Percentiles rank a stretch among this genome's conserved stretches.
Conservation (phyloP, 352 stramenopile genomes). For the Pythium phragmiticola region DNA sequence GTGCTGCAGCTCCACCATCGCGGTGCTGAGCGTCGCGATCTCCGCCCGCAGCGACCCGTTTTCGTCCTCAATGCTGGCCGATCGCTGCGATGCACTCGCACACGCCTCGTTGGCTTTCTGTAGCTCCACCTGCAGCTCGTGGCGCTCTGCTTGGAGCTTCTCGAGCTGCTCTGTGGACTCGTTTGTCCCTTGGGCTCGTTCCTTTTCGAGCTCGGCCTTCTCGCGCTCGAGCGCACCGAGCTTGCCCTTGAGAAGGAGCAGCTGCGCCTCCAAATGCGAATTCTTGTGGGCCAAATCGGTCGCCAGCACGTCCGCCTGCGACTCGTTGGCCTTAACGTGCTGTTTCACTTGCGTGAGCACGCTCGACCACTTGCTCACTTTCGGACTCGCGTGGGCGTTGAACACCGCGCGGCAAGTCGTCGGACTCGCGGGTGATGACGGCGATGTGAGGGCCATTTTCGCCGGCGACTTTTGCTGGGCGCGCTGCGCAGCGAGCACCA, state of each 20-base stretch:
- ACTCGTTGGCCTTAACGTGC: background rate
- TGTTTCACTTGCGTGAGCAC: slow-evolving; percentile 12
- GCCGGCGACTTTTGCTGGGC: background rate
- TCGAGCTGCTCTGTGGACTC: background rate
- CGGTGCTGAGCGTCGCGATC: background rate
- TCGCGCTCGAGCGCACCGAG: slow-evolving; percentile 11
- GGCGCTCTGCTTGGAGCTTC: background rate
- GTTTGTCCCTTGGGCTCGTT: background rate
- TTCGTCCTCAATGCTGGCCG: background rate
- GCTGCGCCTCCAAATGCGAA: slow-evolving; percentile 16
- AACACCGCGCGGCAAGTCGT: slow-evolving; percentile 9
- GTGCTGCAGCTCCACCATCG: slow-evolving; percentile 37
- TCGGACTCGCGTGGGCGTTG: slow-evolving; percentile 21
- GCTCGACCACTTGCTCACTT: slow-evolving; percentile 29
- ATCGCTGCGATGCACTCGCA: background rate
- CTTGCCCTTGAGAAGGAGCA: slow-evolving; percentile 16
- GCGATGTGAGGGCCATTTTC: background rate
- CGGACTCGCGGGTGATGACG: background rate
- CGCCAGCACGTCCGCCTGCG: slow-evolving; percentile 16
- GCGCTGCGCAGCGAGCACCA: slow-evolving; percentile 27
- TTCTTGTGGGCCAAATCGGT: slow-evolving; percentile 23
- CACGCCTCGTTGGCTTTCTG: background rate
- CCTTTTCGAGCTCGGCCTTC: slow-evolving; percentile 3
- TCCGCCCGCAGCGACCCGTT: background rate
- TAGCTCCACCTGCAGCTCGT: background rate